Evolutionary conservation across 1,139 yeast species (phyloP), one percentile per base, ranked within the genome.

Genomic region (Diutina ranongensis): DNA sequence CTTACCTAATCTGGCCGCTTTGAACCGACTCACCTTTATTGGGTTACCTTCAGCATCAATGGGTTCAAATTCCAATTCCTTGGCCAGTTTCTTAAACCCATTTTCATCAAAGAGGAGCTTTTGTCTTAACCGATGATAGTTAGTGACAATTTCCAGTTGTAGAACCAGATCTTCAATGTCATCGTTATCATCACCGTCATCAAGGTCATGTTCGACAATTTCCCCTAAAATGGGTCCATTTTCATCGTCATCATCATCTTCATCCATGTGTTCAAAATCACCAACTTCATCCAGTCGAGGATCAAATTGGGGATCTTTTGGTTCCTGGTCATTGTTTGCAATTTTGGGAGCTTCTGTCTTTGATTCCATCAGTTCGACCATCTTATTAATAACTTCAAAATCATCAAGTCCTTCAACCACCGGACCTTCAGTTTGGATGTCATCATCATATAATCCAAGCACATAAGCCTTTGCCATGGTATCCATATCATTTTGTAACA

Each of bases 41-140:
- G 79, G 78, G 46, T 77, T 74, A 0, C 86, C 87, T 35, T 66
- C 59, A 49, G 78, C 83, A 53, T 84, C 89, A n/a, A 83, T 64
- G 0, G 87, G 87, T 54, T 83, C 94, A 16, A 77, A 57, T 49
- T 79, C 92, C 49, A 62, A 56, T 46, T 76, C 87, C 46, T 65
- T 62, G 7, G 71, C 71, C 2, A 72, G 59, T 50, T 67, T 64
- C 18, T 60, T 60, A 51, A 59, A 19, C 27, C 67, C 57, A 46
- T 65, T 64, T 45, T 66, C 61, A 18, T 57, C 54, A 31, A 52
- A 51, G 20, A 81, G 64, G 52, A 83, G 59, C 47, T 70, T 69
- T 47, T 76, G 76, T 40, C 85, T 67, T 47, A 83, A 55, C 44
- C 70, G 66, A 45, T 80, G 77, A 56, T 85, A 85, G 46, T 78